Evolutionary conservation across 2,329 filamentous ascomycete species (phyloP).

Genomic region (Diaporthe humulicola): DNA sequence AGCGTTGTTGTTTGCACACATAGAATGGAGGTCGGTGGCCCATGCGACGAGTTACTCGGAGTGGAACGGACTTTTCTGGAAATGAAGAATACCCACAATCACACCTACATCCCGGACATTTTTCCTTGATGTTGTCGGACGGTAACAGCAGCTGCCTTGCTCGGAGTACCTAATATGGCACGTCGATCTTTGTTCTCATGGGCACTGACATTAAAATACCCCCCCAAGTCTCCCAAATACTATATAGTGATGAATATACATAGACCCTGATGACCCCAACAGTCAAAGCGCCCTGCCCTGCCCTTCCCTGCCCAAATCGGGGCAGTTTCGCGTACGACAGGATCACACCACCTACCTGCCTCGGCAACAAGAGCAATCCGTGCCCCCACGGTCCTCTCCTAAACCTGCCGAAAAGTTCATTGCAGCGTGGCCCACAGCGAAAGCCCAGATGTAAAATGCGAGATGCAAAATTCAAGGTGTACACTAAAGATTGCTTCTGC

Average conservation of each 20-base stretch:
- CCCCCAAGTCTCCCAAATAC: slow-evolving; percentile 12
- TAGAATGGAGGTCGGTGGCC: slow-evolving; percentile 25
- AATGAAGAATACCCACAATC: slow-evolving; percentile 33
- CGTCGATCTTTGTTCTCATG: slow-evolving; percentile 17
- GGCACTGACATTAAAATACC: slow-evolving; percentile 16
- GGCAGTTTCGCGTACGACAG: background rate
- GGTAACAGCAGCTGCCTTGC: slow-evolving; percentile 18
- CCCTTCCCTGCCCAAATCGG: background rate
- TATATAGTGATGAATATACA: slow-evolving; percentile 33
- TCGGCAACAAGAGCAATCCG: slow-evolving; percentile 5
- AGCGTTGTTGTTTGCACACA: slow-evolving; percentile 25
- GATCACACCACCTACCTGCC: slow-evolving; percentile 25
- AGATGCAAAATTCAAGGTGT: background rate
- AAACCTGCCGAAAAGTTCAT: background rate
- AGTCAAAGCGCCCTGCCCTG: slow-evolving; percentile 1
- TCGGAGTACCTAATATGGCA: slow-evolving; percentile 21
- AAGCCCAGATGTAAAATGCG: background rate
- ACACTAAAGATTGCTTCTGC: background rate
- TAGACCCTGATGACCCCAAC: slow-evolving; percentile 18
- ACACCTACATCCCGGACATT: slow-evolving; percentile 14
- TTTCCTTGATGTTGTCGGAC: slow-evolving; percentile 10
- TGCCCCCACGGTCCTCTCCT: background rate
- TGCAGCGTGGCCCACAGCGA: too few species aligned
- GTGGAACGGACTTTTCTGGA: slow-evolving; percentile 31
- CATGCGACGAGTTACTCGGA: slow-evolving; percentile 29